A percentile compares a stretch with the other conserved stretches of the same genome.
These are phyloP conservation scores for Cladorrhinum samala DNA, from an alignment of 495 filamentous ascomycete species.

Conservation along the genomic window DNA sequence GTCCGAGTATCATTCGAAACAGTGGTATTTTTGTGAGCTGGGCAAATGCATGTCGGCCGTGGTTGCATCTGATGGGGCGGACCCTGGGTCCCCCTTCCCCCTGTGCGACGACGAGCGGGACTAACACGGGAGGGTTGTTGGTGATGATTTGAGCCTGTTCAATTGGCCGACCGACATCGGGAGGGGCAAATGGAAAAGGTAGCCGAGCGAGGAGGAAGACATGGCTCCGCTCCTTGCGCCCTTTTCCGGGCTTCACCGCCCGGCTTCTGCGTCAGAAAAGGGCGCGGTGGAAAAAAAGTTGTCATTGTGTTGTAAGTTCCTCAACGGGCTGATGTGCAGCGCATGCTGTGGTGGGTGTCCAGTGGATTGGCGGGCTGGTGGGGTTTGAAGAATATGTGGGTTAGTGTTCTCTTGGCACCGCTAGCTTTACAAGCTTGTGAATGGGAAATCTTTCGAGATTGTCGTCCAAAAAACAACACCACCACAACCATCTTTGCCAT, in stretches of 20 bases:
- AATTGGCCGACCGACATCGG: conserved; percentile 20
- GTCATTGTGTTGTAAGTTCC: background rate
- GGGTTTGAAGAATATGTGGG: background rate
- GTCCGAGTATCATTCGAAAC: background rate
- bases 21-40: conserved; percentile 8
- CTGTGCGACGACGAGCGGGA: too few relatives aligned
- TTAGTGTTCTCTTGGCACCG: background rate
- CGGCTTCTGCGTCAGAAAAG: conserved; percentile 2
- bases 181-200: conserved; percentile 3
- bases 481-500: too few relatives aligned
- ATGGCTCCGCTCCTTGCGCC: background rate
- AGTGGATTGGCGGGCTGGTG: too few relatives aligned
- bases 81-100: conserved; percentile 3
- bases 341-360: too few relatives aligned
- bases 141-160: too few relatives aligned
- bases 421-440: background rate
- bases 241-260: conserved; percentile 15
- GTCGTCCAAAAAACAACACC: too few relatives aligned
- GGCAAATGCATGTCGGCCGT: conserved; percentile 12
- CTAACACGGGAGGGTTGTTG: too few relatives aligned
- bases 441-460: background rate
- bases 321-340: background rate
- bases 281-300: background rate
- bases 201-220: too few relatives aligned
- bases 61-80: conserved; percentile 8